Evolutionary conservation across 768 basidiomycete genomes (phyloP), one percentile per base, ranked within the genome.

Genomic region (Lyophyllum atratum): DNA sequence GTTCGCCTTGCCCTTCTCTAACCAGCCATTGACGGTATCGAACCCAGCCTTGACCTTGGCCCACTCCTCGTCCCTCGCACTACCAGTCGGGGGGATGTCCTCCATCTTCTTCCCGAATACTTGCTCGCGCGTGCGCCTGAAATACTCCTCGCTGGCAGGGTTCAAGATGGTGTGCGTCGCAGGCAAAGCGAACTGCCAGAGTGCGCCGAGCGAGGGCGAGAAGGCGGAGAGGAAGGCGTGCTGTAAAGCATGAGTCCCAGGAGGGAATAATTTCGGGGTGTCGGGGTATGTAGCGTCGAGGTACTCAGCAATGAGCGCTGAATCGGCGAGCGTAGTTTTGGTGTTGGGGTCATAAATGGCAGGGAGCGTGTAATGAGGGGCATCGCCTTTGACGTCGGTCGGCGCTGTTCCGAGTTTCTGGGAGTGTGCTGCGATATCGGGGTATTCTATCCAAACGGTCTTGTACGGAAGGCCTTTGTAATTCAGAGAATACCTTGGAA

Each of bases 201-300:
- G 12, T 25, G 42, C 33, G 7, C 48, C 8, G 11, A 61, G 3
- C 22, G 46, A 52, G 4, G 52, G 28, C 39, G 39, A 34, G 31
- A 52, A 45, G 3, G 45, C 52, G 14, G 54, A 33, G 33, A 56
- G 22, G 25, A 64, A 62, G 3, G 49, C 60, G 15, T 49, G 56
- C n/a, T 62, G 64, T 10, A 64, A 49, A 5, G 52, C 60, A 25
- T 56, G 53, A 1, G 62, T 64, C 8, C 64, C 71, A 4, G 47
- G 46, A 0, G 72, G 72, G 44, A 76, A 61, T 19, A 78, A 60
- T 12, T 24, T 53, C 3, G 68, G 71, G 1, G 67, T 69, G 39
- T 72, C 66, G 9, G 76, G 73, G 59, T 73, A 78, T 1, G 68
- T 67, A 17, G 56, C 64, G 33, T 79, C 76, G 31, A 78, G 72